These are phyloP conservation scores for Tylopilus rubrobrunneus DNA, from an alignment of 768 basidiomycete species.

Conservation along the genomic window DNA sequence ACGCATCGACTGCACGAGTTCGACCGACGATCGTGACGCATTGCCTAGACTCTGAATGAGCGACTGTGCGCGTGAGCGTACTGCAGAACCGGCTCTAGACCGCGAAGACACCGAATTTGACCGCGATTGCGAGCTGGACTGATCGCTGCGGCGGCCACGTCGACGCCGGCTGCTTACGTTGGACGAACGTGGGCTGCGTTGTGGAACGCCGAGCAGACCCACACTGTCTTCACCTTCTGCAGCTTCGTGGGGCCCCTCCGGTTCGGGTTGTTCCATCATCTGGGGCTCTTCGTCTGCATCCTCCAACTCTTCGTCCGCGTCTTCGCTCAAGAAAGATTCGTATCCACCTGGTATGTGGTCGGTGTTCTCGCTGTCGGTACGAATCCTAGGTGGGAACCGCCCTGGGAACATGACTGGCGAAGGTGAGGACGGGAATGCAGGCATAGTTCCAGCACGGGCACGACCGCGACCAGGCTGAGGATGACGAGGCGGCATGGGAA, in stretches of 20 bases:
- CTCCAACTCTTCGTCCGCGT: conserved; percentile 33
- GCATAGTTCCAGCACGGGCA: conserved; percentile 38
- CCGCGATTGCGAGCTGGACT: conserved; percentile 31
- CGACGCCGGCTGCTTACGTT: conserved; percentile 34
- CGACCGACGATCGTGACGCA: conserved; percentile 59
- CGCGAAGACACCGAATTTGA: conserved; percentile 32
- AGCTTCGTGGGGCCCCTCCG: conserved; percentile 54
- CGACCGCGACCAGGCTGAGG: conserved; percentile 37
- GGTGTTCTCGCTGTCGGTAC: conserved; percentile 28
- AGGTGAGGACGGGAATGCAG: conserved; percentile 34
- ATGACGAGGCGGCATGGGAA: conserved; percentile 50
- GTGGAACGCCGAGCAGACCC: conserved; percentile 51
- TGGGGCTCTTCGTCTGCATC: conserved; percentile 31
- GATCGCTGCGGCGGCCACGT: conserved; percentile 33
- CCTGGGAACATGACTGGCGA: conserved; percentile 33
- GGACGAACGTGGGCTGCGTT: conserved; percentile 45
- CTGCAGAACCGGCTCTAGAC: conserved; percentile 45
- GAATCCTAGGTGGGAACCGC: conserved; percentile 21
- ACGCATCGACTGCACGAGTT: conserved; percentile 47
- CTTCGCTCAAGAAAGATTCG: conserved; percentile 31
- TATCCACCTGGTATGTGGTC: conserved; percentile 27
- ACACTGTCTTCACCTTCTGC: conserved; percentile 63
- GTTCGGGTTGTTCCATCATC: conserved; percentile 42
- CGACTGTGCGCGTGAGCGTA: conserved; percentile 64
- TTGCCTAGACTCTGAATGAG: conserved; percentile 61